Percentiles rank a stretch among this genome's conserved stretches.
Evolutionary conservation across 202 grass and related monocot genomes (phyloP).

Genomic region (Carex sylvatica): DNA sequence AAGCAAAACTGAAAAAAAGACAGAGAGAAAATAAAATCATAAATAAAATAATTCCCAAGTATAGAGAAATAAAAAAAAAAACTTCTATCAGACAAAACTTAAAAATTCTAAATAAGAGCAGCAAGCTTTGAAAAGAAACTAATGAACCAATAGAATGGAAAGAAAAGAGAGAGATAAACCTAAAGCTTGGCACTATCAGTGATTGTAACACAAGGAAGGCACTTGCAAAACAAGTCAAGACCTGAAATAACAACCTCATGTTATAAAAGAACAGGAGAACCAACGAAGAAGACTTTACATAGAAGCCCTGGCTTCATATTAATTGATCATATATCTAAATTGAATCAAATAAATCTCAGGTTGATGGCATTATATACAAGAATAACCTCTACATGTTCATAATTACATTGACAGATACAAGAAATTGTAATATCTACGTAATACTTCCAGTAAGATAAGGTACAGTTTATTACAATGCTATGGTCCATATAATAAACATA

Average conservation of each 20-base stretch:
- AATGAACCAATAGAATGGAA: conserved; percentile 15
- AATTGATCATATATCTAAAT: background rate
- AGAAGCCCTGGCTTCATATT: background rate
- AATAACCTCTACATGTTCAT: background rate
- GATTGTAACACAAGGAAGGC: conserved; percentile 71
- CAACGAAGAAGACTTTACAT: background rate
- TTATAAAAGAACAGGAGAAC: conserved; percentile 3
- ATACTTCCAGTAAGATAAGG: background rate
- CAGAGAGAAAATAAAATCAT: conserved; percentile 6
- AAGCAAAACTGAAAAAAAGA: conserved; percentile 64
- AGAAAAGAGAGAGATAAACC: conserved; percentile 39
- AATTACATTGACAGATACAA: conserved; percentile 4
- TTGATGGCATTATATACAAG: background rate
- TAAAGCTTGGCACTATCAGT: conserved; percentile 80
- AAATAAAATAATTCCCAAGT: background rate
- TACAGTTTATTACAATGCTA: background rate
- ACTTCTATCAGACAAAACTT: background rate
- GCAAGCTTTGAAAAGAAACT: conserved; percentile 2
- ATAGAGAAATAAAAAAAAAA: background rate
- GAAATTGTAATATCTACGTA: background rate
- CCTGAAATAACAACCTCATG: conserved; percentile 40
- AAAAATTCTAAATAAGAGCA: conserved; percentile 15
- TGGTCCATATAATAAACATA: conserved; percentile 14
- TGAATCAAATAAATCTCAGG: background rate
- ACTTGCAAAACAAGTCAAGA: conserved; percentile 86